Evolutionary conservation across 352 stramenopile species (phyloP).

Genomic region (Globisporangium mamillatum): DNA sequence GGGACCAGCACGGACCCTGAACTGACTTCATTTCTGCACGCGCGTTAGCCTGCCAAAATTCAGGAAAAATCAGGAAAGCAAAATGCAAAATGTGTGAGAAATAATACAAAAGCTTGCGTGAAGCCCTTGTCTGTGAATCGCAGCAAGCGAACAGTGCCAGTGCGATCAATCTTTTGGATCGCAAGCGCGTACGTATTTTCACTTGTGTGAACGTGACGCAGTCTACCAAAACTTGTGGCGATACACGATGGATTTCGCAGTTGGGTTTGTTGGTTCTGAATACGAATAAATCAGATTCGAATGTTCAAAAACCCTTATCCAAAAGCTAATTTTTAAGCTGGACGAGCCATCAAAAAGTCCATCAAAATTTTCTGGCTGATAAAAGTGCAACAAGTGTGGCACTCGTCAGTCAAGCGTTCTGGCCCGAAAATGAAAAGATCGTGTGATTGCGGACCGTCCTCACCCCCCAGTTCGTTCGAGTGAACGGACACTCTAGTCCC

Average conservation of each 20-base stretch:
- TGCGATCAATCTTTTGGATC: too few species aligned
- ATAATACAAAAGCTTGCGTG: not conserved
- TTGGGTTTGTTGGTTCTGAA: not conserved
- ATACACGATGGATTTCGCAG: too few species aligned
- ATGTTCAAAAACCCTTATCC: not conserved
- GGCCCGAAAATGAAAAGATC: not conserved
- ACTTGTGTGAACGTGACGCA: not conserved
- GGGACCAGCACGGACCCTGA: not conserved
- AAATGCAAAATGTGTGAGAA: not conserved
- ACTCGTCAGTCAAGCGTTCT: not conserved
- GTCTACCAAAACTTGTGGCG: too few species aligned
- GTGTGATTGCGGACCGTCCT: not conserved
- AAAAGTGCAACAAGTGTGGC: not conserved
- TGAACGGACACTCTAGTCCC: not conserved
- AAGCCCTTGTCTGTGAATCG: too few species aligned
- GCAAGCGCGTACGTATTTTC: not conserved
- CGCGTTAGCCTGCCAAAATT: not conserved
- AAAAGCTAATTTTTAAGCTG: not conserved
- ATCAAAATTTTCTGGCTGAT: not conserved
- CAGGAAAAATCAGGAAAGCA: not conserved
- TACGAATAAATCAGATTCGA: not conserved
- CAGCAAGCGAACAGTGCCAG: too few species aligned
- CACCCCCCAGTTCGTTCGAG: not conserved
- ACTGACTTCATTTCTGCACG: not conserved
- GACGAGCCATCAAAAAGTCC: not conserved